phyloP scores from a whole-genome alignment of 1,284 basidiomycete species.

The Mycosarcoma mackinlayi region DNA sequence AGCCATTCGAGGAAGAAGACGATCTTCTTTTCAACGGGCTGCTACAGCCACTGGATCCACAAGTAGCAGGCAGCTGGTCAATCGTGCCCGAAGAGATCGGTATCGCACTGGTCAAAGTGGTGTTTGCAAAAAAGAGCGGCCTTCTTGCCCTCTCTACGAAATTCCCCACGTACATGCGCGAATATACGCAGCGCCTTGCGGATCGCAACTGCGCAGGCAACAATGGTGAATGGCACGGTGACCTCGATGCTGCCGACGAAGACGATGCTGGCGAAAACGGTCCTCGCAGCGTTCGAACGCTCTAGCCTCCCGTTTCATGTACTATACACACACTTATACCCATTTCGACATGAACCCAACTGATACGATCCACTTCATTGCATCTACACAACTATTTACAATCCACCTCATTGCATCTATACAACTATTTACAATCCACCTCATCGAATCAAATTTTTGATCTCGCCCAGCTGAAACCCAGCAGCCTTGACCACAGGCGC shows the following conservation, averaged over 20 bases:
- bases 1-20: slow-evolving; percentile 9
- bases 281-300: slow-evolving; percentile 37
- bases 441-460: slow-evolving; percentile 35
- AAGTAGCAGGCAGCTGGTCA: not conserved
- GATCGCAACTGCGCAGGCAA: not conserved
- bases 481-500: slow-evolving; percentile 43
- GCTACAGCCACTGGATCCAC: not conserved
- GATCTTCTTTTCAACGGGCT: slow-evolving; percentile 28
- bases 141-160: slow-evolving; percentile 16
- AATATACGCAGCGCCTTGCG: slow-evolving; percentile 10
- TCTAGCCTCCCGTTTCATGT: slow-evolving; percentile 3
- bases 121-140: slow-evolving; percentile 44
- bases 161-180: slow-evolving; percentile 31
- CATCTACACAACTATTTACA: not conserved
- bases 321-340: slow-evolving; percentile 5
- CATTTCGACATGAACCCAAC: not conserved
- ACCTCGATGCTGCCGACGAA: slow-evolving; percentile 21
- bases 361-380: too few species aligned
- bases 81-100: slow-evolving; percentile 34
- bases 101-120: slow-evolving; percentile 30
- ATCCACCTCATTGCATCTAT: slow-evolving; percentile 9
- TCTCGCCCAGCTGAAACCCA: slow-evolving; percentile 43
- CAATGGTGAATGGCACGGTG: slow-evolving; percentile 3
- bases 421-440: not conserved
- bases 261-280: slow-evolving; percentile 16